These are phyloP conservation scores for Arthrobotrys entomopaga DNA, from an alignment of 2,329 filamentous ascomycete species.

Conservation along the genomic window DNA sequence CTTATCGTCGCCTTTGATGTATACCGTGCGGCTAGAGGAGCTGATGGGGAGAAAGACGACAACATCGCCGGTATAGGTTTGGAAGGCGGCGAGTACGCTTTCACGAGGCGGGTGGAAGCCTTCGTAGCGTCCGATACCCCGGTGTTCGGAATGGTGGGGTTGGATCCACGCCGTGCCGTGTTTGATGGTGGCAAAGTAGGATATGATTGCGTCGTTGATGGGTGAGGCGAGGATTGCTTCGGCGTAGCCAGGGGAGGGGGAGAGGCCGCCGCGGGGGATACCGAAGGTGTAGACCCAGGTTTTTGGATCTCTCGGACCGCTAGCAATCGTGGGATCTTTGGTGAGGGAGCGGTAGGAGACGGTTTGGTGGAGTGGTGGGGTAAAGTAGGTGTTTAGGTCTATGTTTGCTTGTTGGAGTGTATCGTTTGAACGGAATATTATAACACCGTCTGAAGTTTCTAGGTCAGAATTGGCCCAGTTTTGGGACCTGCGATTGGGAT, in stretches of 20 bases:
- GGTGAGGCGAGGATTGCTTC: slow-evolving; percentile 24
- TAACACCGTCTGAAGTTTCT: slow-evolving; percentile 31
- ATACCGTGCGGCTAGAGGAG: slow-evolving; percentile 26
- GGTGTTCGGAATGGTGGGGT: slow-evolving; percentile 28
- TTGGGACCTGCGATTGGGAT: slow-evolving; percentile 8
- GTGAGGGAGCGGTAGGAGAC: not conserved
- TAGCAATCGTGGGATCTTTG: not conserved
- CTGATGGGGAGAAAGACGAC: slow-evolving; percentile 43
- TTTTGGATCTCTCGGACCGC: slow-evolving; percentile 7
- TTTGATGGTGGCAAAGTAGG: slow-evolving; percentile 48
- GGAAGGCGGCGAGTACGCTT: slow-evolving; percentile 34
- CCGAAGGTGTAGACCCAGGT: slow-evolving; percentile 44
- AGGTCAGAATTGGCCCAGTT: slow-evolving; percentile 48
- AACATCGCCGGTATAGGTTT: slow-evolving; percentile 29
- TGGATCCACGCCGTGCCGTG: slow-evolving; percentile 48
- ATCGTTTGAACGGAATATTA: slow-evolving; percentile 33
- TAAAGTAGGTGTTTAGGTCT: slow-evolving; percentile 16
- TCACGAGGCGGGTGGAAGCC: slow-evolving; percentile 39
- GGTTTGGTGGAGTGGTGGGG: not conserved
- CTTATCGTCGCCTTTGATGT: slow-evolving; percentile 38
- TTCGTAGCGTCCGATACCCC: slow-evolving; percentile 25
- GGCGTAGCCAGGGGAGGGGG: slow-evolving; percentile 16
- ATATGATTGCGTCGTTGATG: slow-evolving; percentile 14
- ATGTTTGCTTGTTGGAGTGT: not conserved
- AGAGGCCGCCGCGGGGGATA: slow-evolving; percentile 12